Base-by-base conservation (phyloP, 768 basidiomycete species). In the Tylopilus rubrobrunneus region DNA sequence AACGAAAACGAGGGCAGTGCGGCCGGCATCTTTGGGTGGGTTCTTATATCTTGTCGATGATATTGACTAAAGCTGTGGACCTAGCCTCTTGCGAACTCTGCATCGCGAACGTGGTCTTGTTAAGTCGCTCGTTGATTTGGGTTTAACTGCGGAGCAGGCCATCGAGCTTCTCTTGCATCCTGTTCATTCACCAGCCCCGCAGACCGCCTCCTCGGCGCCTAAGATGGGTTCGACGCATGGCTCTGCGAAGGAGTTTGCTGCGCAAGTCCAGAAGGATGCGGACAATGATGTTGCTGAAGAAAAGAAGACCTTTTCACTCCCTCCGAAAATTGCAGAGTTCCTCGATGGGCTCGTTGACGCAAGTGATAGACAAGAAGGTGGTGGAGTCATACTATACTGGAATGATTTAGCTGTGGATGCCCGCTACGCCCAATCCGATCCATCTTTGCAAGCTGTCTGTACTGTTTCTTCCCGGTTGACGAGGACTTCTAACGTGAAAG, bases 401-500 rank as follows among this genome's bases (percentile, higher is more conserved):
- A 99, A 98, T 68, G 86, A 99, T 60, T 70, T 98, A 19, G 87
- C 91, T 72, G 88, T 82, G 57, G 97, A 98, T 69, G 75, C 72
- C 39, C 76, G 84, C 49, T 87, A 87, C 55, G 70, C 75, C 6
- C 64, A 67, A 21, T 86, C 79, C 78, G 73, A 67, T 29, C 64
- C 80, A 7, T 81, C 81, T 17, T 63, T 87, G 33, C 74, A 74
- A 53, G 62, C 65, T 33, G 86, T 86, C 60, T 39, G 79, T 69
- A 28, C 34, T n/a, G 1, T 48, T 25, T 25, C 25, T 25, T 31
- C 40, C 12, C 23, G 6, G 3, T 34, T 27, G 27, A 34, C 23
- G 8, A 25, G 19, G 44, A 45, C 14, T 39, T 55, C 48, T 53
- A 29, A 55, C 21, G 15, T 27, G 43, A 34, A 45, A 49, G 48